Conservation (phyloP, 495 filamentous ascomycete species). For the Annulohypoxylon nitens region DNA sequence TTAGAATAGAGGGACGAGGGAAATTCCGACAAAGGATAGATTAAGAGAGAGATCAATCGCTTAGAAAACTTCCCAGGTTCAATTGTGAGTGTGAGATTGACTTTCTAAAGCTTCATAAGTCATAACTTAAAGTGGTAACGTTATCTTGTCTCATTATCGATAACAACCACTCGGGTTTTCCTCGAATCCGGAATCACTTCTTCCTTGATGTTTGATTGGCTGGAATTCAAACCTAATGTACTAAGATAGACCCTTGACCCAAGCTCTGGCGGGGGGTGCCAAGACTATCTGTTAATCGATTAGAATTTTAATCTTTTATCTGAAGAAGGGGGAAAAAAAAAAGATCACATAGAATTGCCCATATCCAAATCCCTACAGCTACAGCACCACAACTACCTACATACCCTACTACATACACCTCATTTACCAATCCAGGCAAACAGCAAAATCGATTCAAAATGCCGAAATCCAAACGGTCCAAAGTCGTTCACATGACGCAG, state of each 20-base stretch:
- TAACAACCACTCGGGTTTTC: conserved; percentile 13
- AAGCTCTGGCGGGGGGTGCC: conserved; percentile 27
- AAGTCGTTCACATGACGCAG: conserved; percentile 87
- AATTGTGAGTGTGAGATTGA: not conserved
- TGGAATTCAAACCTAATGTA: not conserved
- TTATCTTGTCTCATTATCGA: conserved; percentile 11
- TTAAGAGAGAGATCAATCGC: no score
- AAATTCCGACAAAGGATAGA: not conserved
- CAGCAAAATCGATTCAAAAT: conserved; percentile 65
- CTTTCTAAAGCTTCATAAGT: conserved; percentile 1
- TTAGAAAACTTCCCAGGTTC: not conserved
- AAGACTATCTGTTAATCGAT: conserved; percentile 43
- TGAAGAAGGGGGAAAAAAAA: conserved; percentile 2
- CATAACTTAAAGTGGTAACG: not conserved
- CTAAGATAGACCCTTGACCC: not conserved
- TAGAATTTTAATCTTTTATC: conserved; percentile 34
- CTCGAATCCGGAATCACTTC: not conserved
- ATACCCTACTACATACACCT: not conserved
- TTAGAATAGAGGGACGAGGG: not conserved
- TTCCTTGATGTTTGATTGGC: not conserved
- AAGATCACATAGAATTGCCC: not conserved
- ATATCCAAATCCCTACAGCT: not conserved
- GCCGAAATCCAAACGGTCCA: conserved; percentile 96
- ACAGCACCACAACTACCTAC: not conserved
- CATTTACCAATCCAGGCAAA: not conserved